phyloP scores from a whole-genome alignment of 495 filamentous ascomycete species.

The Hamigera avellanea region DNA sequence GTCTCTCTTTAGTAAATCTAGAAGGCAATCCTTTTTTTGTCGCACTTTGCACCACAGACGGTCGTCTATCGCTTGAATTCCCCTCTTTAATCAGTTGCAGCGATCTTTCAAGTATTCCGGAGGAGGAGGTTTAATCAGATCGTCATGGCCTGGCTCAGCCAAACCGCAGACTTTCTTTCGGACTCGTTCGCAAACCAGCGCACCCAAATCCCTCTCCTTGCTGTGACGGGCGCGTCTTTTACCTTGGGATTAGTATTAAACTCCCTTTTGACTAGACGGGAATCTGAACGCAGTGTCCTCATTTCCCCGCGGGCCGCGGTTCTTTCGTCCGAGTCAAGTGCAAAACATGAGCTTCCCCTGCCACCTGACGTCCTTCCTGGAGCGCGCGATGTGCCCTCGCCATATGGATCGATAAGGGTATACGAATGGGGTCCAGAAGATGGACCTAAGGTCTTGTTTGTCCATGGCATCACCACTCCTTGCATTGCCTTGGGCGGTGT shows the following conservation, averaged over 20 bases:
- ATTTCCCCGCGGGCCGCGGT: slow-evolving; percentile 36
- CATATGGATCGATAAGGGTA: slow-evolving; percentile 69
- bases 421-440: slow-evolving; percentile 86
- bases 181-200: slow-evolving; percentile 26
- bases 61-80: background rate
- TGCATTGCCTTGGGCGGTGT: slow-evolving; percentile 58
- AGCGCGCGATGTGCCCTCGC: slow-evolving; percentile 57
- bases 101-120: slow-evolving; percentile 1
- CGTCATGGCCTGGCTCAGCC: slow-evolving; percentile 30
- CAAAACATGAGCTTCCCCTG: slow-evolving; percentile 46
- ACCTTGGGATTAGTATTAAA: slow-evolving; percentile 29
- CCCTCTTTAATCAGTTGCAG: background rate
- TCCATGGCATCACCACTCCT: slow-evolving; percentile 84
- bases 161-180: slow-evolving; percentile 28
- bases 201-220: slow-evolving; percentile 28
- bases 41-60: background rate
- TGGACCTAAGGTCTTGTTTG: slow-evolving; percentile 65
- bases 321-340: slow-evolving; percentile 31
- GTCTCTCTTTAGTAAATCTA: too few species aligned
- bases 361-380: slow-evolving; percentile 67
- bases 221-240: slow-evolving; percentile 29
- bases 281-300: slow-evolving; percentile 15
- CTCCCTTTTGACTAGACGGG: slow-evolving; percentile 16
- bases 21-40: background rate
- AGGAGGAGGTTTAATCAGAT: slow-evolving; percentile 1